phyloP scores from a whole-genome alignment of 768 basidiomycete genomes.

The Boletales sp. region DNA sequence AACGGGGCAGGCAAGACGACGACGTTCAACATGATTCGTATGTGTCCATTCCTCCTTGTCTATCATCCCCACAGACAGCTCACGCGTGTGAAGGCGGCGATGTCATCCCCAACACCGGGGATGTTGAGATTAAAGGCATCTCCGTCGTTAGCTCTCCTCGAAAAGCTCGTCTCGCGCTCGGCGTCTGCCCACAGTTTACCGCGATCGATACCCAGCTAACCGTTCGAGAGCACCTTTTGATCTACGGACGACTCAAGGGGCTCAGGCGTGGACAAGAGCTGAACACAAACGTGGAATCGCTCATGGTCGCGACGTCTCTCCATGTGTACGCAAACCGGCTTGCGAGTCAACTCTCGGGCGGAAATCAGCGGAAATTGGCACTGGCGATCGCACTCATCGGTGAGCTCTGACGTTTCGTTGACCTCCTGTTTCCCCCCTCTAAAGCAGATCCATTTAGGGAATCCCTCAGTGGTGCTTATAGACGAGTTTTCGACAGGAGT shows the following conservation, averaged over 20 bases:
- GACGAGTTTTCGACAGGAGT: slow-evolving; percentile 84
- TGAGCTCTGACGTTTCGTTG: slow-evolving; percentile 15
- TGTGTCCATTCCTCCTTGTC: slow-evolving; percentile 24
- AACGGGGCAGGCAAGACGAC: slow-evolving; percentile 86
- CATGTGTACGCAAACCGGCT: slow-evolving; percentile 61
- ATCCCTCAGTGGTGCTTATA: slow-evolving; percentile 73
- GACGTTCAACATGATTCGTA: slow-evolving; percentile 76
- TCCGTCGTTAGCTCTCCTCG: slow-evolving; percentile 66
- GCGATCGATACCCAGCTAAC: slow-evolving; percentile 78
- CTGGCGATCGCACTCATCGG: slow-evolving; percentile 76
- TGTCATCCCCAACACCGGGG: slow-evolving; percentile 61
- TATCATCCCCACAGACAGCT: neutral
- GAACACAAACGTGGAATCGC: slow-evolving; percentile 47
- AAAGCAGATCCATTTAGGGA: slow-evolving; percentile 41
- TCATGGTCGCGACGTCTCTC: slow-evolving; percentile 60
- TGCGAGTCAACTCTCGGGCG: slow-evolving; percentile 75
- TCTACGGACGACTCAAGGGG: slow-evolving; percentile 76
- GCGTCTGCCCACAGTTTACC: slow-evolving; percentile 83
- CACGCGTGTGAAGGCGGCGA: slow-evolving; percentile 50
- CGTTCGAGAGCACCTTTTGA: slow-evolving; percentile 68
- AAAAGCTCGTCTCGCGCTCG: slow-evolving; percentile 62
- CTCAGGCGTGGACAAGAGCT: slow-evolving; percentile 49
- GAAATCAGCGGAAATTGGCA: slow-evolving; percentile 74
- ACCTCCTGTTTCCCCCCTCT: neutral
- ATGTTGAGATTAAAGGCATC: slow-evolving; percentile 61